A percentile compares a stretch with the other conserved stretches of the same genome.
Evolutionary conservation across 768 basidiomycete genomes (phyloP).

Genomic region (Punctularia strigosozonata): DNA sequence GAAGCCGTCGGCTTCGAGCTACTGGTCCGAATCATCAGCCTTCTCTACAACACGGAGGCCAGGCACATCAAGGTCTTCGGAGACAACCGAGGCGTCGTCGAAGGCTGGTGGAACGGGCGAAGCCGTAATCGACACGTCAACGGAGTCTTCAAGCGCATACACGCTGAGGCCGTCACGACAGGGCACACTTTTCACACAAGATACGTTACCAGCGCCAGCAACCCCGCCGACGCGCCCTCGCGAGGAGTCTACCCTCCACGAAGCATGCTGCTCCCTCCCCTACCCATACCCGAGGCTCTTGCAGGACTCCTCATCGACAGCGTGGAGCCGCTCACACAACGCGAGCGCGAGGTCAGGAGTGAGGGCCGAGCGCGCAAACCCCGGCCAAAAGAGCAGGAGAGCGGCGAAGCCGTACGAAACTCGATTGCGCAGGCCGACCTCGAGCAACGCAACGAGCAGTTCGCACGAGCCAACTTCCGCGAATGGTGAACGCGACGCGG

Average conservation of each 20-base stretch:
- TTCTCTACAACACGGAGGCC: not conserved
- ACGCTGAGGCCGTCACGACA: too few relatives aligned
- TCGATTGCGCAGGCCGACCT: too few relatives aligned
- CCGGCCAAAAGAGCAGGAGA: too few relatives aligned
- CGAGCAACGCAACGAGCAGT: too few relatives aligned
- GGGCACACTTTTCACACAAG: too few relatives aligned
- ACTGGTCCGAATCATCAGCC: not conserved
- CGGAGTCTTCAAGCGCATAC: conserved; percentile 1
- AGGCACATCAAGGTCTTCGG: conserved; percentile 4
- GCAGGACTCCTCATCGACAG: conserved; percentile 1
- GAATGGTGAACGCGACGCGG: too few relatives aligned
- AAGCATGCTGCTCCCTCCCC: conserved; percentile 17
- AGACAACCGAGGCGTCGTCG: conserved; percentile 22
- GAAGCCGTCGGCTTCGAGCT: conserved; percentile 10
- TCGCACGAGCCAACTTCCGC: too few relatives aligned
- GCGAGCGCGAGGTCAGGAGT: too few relatives aligned
- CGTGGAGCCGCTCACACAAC: conserved; percentile 1
- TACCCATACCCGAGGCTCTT: conserved; percentile 18
- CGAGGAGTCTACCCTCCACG: conserved; percentile 16
- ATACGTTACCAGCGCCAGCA: conserved; percentile 23
- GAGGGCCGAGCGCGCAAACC: too few relatives aligned
- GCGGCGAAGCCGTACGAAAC: too few relatives aligned
- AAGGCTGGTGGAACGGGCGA: conserved; percentile 20
- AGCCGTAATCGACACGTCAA: conserved; percentile 10
- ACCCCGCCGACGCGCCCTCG: conserved; percentile 28